phyloP scores from a whole-genome alignment of 768 basidiomycete species.

The Austroboletus eburneus region DNA sequence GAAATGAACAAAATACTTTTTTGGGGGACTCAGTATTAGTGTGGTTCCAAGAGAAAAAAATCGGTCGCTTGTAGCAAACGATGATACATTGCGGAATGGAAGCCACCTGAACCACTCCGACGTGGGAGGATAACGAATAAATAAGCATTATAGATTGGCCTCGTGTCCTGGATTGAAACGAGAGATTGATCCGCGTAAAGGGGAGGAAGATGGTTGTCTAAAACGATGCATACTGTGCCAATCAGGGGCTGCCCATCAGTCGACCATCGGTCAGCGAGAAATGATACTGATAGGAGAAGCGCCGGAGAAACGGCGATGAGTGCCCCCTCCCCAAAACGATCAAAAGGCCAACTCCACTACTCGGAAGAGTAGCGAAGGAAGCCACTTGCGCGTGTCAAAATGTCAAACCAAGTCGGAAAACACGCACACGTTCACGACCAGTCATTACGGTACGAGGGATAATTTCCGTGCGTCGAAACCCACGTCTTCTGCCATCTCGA shows the following conservation, averaged over 20 bases:
- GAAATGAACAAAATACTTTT: not conserved
- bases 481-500: too few species aligned
- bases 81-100: slow-evolving; percentile 37
- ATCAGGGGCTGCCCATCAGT: slow-evolving; percentile 30
- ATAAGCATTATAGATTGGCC: slow-evolving; percentile 32
- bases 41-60: slow-evolving; percentile 61
- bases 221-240: slow-evolving; percentile 31
- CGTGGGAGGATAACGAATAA: slow-evolving; percentile 46
- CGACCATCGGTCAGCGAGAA: slow-evolving; percentile 24
- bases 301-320: slow-evolving; percentile 39
- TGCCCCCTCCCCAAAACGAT: slow-evolving; percentile 32
- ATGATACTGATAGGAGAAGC: slow-evolving; percentile 41
- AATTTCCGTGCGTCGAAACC: too few species aligned
- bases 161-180: slow-evolving; percentile 25
- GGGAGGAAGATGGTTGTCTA: not conserved
- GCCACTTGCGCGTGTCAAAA: slow-evolving; percentile 39
- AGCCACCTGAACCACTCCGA: slow-evolving; percentile 48
- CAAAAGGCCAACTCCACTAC: slow-evolving; percentile 56
- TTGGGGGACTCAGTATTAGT: too few species aligned
- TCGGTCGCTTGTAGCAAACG: slow-evolving; percentile 42
- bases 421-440: too few species aligned
- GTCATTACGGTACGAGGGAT: too few species aligned
- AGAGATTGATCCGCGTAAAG: not conserved
- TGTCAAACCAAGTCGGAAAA: too few species aligned
- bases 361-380: slow-evolving; percentile 50